These are phyloP conservation scores for Lactarius hengduanensis DNA, from an alignment of 768 basidiomycete species.

Conservation along the genomic window DNA sequence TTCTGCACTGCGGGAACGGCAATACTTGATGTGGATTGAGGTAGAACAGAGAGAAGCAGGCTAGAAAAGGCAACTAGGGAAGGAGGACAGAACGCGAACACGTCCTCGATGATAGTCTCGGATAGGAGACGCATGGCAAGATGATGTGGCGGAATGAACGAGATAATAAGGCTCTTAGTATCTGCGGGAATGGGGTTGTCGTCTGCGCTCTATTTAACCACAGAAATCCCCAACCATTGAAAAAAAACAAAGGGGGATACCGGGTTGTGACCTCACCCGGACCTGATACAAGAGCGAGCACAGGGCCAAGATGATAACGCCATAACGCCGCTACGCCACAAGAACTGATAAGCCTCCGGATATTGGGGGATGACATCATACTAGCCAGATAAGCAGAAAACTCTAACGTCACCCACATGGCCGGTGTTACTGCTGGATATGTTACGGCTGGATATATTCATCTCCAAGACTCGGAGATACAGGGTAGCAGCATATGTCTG, in stretches of 20 bases:
- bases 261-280: not conserved
- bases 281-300: not conserved
- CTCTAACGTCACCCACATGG: not conserved
- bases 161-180: not conserved
- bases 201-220: slow-evolving; percentile 16
- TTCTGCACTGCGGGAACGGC: slow-evolving; percentile 3
- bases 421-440: not conserved
- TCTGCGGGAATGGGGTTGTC: not conserved
- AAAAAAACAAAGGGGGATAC: not conserved
- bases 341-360: not conserved
- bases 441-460: slow-evolving; percentile 9
- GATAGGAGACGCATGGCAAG: slow-evolving; percentile 22
- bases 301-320: slow-evolving; percentile 3
- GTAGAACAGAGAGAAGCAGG: slow-evolving; percentile 15
- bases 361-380: not conserved
- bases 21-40: slow-evolving; percentile 13
- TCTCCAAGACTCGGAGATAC: not conserved
- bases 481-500: not conserved
- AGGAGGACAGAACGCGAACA: slow-evolving; percentile 5
- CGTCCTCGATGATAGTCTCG: slow-evolving; percentile 7
- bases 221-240: not conserved
- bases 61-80: slow-evolving; percentile 8
- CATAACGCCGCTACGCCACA: slow-evolving; percentile 4
- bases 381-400: not conserved
- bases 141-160: not conserved